Evolutionary conservation across 2,329 filamentous ascomycete species (phyloP).

Genomic region (Fusarium drepaniforme): DNA sequence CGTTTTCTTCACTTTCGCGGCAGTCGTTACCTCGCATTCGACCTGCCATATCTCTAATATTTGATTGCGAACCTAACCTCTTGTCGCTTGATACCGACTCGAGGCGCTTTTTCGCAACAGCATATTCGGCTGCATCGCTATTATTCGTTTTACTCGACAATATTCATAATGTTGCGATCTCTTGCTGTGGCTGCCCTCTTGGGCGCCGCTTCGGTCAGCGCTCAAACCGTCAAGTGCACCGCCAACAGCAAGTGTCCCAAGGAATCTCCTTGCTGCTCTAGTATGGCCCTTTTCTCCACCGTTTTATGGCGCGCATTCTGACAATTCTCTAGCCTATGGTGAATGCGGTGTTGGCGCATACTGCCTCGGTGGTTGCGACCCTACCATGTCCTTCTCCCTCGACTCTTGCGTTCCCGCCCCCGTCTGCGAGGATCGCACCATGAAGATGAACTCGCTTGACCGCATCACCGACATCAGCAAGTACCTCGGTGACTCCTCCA

Average conservation of each 20-base stretch:
- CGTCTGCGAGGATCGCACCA: constrained; percentile 80
- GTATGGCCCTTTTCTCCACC: constrained; percentile 60
- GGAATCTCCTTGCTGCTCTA: constrained; percentile 81
- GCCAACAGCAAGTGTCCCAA: constrained; percentile 74
- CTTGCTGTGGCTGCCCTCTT: constrained; percentile 48
- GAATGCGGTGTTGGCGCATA: constrained; percentile 94
- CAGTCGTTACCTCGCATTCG: constrained; percentile 23
- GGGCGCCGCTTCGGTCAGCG: constrained; percentile 47
- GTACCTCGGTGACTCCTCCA: constrained; percentile 86
- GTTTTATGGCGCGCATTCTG: constrained; percentile 22
- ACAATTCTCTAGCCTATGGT: constrained; percentile 78
- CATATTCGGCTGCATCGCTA: constrained; percentile 1
- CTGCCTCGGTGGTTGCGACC: constrained; percentile 96
- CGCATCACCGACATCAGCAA: constrained; percentile 76
- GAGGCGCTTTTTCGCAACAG: constrained; percentile 14
- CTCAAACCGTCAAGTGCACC: constrained; percentile 56
- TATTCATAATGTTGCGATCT: constrained; percentile 49
- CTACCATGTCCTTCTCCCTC: constrained; percentile 83
- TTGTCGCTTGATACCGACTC: constrained; percentile 19
- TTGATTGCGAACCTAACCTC: not conserved
- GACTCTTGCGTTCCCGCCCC: constrained; percentile 89
- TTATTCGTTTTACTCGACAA: constrained; percentile 15
- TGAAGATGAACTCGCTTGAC: constrained; percentile 80
- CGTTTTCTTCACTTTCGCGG: constrained; percentile 1
- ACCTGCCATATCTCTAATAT: constrained; percentile 23